Conservation (phyloP, 306 rosid species). For the Medicago arabica region DNA sequence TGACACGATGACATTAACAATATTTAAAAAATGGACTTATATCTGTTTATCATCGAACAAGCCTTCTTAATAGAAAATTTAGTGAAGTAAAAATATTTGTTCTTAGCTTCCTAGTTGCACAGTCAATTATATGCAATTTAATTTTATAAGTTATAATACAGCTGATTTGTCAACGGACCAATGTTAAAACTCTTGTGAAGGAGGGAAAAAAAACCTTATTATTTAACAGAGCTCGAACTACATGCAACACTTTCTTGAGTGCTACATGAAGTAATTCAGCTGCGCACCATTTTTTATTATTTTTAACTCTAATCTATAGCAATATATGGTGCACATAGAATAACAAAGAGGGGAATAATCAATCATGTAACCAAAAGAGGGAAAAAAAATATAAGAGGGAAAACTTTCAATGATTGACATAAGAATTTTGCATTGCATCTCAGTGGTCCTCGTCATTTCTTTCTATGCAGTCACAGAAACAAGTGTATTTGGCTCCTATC, state of each 20-base stretch:
- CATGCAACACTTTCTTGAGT: background rate
- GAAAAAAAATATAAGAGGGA: slow-evolving; percentile 14
- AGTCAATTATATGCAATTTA: too few relatives aligned
- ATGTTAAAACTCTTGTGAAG: too few relatives aligned
- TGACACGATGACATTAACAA: too few relatives aligned
- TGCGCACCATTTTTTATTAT: background rate
- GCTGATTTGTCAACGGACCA: too few relatives aligned
- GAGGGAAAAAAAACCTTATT: background rate
- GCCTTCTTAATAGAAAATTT: too few relatives aligned
- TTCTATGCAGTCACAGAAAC: slow-evolving; percentile 39
- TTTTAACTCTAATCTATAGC: slow-evolving; percentile 12
- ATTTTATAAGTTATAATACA: too few relatives aligned
- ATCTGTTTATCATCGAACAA: too few relatives aligned
- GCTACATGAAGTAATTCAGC: background rate
- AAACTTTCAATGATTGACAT: slow-evolving; percentile 51
- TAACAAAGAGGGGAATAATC: slow-evolving; percentile 48
- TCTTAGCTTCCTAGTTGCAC: too few relatives aligned
- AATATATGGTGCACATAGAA: slow-evolving; percentile 51
- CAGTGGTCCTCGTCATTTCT: slow-evolving; percentile 48
- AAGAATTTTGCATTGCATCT: slow-evolving; percentile 47
- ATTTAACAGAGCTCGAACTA: background rate
- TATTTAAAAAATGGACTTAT: too few relatives aligned
- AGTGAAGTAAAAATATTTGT: too few relatives aligned
- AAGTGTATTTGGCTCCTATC: slow-evolving; percentile 33
- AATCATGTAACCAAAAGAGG: slow-evolving; percentile 41